These are phyloP conservation scores for Pulicaria dysenterica DNA, from an alignment of 129 eudicot species.

Conservation along the genomic window DNA sequence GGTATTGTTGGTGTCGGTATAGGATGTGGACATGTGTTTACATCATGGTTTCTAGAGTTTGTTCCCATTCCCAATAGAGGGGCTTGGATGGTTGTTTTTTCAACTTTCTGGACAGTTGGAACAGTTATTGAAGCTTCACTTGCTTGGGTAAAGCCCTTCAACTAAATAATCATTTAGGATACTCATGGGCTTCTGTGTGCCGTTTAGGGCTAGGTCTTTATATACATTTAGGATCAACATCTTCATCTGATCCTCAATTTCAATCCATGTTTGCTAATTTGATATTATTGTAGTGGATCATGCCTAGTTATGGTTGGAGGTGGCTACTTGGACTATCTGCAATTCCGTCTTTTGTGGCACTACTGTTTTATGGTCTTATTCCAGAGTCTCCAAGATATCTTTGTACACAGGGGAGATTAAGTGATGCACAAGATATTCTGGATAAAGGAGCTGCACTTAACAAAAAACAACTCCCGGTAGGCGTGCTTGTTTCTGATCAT, in stretches of 20 bases:
- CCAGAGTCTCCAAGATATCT: slow-evolving; percentile 77
- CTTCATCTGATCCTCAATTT: not conserved
- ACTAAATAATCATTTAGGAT: not conserved
- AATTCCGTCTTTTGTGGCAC: slow-evolving; percentile 55
- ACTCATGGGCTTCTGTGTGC: not conserved
- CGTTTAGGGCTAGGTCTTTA: not conserved
- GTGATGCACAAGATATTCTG: slow-evolving; percentile 46
- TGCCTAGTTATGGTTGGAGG: slow-evolving; percentile 84
- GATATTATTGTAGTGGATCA: slow-evolving; percentile 44
- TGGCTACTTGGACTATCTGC: slow-evolving; percentile 71
- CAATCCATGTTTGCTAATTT: not conserved
- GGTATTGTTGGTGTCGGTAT: slow-evolving; percentile 67
- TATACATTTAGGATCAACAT: not conserved
- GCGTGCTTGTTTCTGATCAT: slow-evolving; percentile 45
- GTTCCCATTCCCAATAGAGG: slow-evolving; percentile 76
- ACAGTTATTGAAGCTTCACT: slow-evolving; percentile 75
- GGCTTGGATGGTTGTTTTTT: slow-evolving; percentile 69
- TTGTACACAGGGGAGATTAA: slow-evolving; percentile 46
- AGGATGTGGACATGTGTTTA: slow-evolving; percentile 76
- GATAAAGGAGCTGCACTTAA: slow-evolving; percentile 51
- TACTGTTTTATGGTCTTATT: slow-evolving; percentile 42
- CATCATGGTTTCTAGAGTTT: slow-evolving; percentile 83
- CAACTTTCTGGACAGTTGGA: slow-evolving; percentile 82
- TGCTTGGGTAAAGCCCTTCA: slow-evolving; percentile 55
- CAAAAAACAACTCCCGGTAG: slow-evolving; percentile 48